Evolutionary conservation across 768 basidiomycete genomes (phyloP), one percentile per base, ranked within the genome.

Genomic region (Suillus placidus): DNA sequence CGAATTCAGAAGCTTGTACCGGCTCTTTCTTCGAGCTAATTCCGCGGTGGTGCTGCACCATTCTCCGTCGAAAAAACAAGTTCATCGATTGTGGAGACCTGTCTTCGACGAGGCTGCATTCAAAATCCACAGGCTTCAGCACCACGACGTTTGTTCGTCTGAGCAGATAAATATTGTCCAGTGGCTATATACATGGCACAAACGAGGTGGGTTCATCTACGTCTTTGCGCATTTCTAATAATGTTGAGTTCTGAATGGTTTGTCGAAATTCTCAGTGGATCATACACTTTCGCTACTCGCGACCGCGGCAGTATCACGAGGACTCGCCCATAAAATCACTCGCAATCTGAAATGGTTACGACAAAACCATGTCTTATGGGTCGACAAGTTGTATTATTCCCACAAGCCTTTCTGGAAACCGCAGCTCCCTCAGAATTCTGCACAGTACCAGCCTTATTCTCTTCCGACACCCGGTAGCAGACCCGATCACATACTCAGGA

Each of bases 31-130:
- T 37, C 82, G 88, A 43, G 80, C 85, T 26, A 77, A 77, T 26
- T 84, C 87, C 23, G 84, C 87, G 13, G 80, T 88, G 2, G 88
- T 89, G 23, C 78, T 90, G 12, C 83, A 88, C 66, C 81, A 88
- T 34, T 73, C 72, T 9, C 67, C 69, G 9, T 81, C 84, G 1
- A 80, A 80, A n/a, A 72, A 71, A 34, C 81, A 81, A 61, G 71
- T 89, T 6, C 81, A 84, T 43, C 72, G 68, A 49, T 73, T 88
- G 34, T 87, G 84, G 78, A 78, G 88, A 47, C 86, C 89, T 12
- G 69, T 78, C 1, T 90, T 90, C 65, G 81, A 84, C 37, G 78
- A 77, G 18, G 88, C 84, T 8, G 85, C 81, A 0, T 71, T 68
- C 12, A 81, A 81, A 3, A 78, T 81, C 8, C 71, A 70, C n/a